Evolutionary conservation across 2,329 filamentous ascomycete species (phyloP).

Genomic region (Penicillium concentricum): DNA sequence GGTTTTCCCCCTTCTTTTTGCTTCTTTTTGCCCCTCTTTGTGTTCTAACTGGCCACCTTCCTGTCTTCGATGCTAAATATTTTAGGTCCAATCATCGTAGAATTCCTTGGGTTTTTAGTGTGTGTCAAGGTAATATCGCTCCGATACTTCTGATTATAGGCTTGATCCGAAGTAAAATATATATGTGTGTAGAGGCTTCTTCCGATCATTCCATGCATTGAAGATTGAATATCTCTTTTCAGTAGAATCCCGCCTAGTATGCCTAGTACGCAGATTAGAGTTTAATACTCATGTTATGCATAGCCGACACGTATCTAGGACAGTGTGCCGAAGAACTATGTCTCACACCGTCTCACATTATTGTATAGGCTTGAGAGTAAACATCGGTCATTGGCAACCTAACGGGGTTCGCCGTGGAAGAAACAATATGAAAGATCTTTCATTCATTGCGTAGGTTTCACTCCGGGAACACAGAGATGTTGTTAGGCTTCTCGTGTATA

Average conservation of each 20-base stretch:
- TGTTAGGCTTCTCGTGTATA: background rate
- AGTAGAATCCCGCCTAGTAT: background rate
- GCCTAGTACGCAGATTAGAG: background rate
- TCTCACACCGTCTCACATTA: background rate
- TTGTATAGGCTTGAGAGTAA: background rate
- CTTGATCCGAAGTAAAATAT: background rate
- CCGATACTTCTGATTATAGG: background rate
- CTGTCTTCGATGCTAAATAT: background rate
- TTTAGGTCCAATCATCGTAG: slow-evolving; percentile 1
- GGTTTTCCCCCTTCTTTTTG: background rate
- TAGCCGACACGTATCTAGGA: background rate
- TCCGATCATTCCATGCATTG: background rate
- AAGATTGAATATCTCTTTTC: background rate
- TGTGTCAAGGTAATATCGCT: background rate
- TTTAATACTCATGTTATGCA: background rate
- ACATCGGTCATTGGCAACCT: background rate
- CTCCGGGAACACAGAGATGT: background rate
- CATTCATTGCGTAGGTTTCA: background rate
- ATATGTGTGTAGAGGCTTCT: background rate
- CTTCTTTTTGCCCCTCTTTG: background rate
- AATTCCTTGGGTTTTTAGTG: background rate
- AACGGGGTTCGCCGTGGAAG: background rate
- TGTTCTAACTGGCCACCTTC: slow-evolving; percentile 2
- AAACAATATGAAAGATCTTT: background rate
- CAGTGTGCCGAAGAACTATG: background rate